A percentile compares a stretch with the other conserved stretches of the same genome.
phyloP scores from a whole-genome alignment of 768 basidiomycete species.

The Pleurotus tuoliensis region DNA sequence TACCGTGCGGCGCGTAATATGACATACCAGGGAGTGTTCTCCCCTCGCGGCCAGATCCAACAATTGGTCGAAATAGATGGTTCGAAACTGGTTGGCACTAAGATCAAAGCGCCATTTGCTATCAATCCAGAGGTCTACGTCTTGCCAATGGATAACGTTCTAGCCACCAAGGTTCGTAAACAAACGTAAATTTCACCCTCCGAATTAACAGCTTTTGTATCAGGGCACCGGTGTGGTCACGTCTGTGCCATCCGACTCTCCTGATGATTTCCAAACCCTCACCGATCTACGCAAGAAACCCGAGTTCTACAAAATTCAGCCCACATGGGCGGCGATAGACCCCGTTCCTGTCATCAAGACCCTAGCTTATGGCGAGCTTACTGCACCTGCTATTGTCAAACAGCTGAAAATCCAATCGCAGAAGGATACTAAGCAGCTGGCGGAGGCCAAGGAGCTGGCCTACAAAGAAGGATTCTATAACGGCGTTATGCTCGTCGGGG shows the following conservation, averaged over 20 bases:
- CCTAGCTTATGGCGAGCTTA: conserved; percentile 89
- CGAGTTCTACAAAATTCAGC: conserved; percentile 92
- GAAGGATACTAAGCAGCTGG: conserved; percentile 89
- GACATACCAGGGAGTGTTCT: conserved; percentile 88
- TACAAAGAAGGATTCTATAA: conserved; percentile 99
- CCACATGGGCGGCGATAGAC: conserved; percentile 80
- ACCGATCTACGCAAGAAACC: conserved; percentile 94
- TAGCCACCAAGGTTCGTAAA: conserved; percentile 76
- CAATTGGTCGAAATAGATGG: conserved; percentile 80
- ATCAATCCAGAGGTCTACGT: conserved; percentile 87
- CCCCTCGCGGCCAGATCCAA: conserved; percentile 64
- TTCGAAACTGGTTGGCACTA: conserved; percentile 78
- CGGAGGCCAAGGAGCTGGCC: conserved; percentile 95
- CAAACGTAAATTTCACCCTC: not conserved
- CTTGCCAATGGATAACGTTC: conserved; percentile 97
- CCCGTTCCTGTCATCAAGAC: conserved; percentile 87
- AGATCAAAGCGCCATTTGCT: conserved; percentile 83
- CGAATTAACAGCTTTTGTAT: not conserved
- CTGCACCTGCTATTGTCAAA: conserved; percentile 78
- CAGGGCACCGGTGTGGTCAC: conserved; percentile 98
- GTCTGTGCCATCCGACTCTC: conserved; percentile 96
- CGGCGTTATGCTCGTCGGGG: conserved; percentile 87
- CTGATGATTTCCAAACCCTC: conserved; percentile 90
- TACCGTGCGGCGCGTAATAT: conserved; percentile 93
- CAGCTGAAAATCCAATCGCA: conserved; percentile 93